These are phyloP conservation scores for Pilasporangium apinafurcum DNA, from an alignment of 352 stramenopile species.

Conservation along the genomic window DNA sequence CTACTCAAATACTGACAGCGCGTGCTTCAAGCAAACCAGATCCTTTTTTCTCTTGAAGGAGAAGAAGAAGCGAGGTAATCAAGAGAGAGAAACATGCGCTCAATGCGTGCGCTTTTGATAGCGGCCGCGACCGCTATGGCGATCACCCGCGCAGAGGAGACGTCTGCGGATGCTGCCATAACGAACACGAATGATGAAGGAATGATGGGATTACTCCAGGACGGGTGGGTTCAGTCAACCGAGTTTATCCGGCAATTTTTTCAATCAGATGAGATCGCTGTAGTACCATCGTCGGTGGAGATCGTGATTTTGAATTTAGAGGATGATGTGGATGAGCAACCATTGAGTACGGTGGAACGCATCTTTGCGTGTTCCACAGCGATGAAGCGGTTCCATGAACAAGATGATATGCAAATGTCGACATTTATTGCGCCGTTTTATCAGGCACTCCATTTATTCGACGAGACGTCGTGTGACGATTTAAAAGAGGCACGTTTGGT, in stretches of 20 bases:
- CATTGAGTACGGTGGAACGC: constrained; percentile 14
- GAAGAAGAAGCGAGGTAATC: constrained; percentile 23
- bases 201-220: constrained; percentile 4
- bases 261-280: neutral
- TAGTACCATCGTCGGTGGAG: constrained; percentile 7
- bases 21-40: constrained; percentile 9
- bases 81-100: constrained; percentile 69
- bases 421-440: constrained; percentile 30
- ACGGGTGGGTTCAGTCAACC: constrained; percentile 2
- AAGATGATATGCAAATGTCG: constrained; percentile 25
- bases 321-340: constrained; percentile 1
- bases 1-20: neutral
- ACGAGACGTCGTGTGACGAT: constrained; percentile 45
- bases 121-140: neutral
- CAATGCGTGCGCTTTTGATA: constrained; percentile 45
- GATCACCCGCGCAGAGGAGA: too few species aligned
- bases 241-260: constrained; percentile 7
- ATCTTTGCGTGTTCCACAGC: constrained; percentile 38
- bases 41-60: constrained; percentile 2
- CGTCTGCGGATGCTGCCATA: neutral
- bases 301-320: constrained; percentile 19
- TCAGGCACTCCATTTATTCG: constrained; percentile 27
- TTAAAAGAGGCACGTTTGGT: constrained; percentile 18
- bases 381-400: constrained; percentile 36
- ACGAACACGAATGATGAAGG: neutral